Evolutionary conservation across 2,329 filamentous ascomycete genomes (phyloP).

Genomic region (Magnaporthiopsis incrustans): DNA sequence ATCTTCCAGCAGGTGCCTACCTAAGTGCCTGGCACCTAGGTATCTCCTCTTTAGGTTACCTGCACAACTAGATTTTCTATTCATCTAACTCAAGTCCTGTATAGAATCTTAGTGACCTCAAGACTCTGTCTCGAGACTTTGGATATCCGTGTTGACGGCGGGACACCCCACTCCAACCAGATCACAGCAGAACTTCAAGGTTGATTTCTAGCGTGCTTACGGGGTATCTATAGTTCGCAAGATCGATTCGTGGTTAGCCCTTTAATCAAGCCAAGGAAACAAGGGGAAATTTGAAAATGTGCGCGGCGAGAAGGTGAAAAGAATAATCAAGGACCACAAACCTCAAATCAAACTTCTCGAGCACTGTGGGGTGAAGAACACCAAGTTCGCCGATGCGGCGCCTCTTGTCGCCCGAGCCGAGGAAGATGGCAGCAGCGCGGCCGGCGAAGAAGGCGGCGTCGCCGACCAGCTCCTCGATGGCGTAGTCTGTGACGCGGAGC

Average conservation of each 20-base stretch:
- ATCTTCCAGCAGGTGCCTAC: too few relatives aligned
- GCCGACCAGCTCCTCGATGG: constrained; percentile 78
- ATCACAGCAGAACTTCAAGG: constrained; percentile 79
- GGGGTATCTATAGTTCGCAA: constrained; percentile 54
- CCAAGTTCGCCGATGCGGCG: constrained; percentile 81
- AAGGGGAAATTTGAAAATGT: background rate
- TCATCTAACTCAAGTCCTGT: background rate
- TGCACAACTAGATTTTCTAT: background rate
- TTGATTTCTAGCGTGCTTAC: constrained; percentile 94
- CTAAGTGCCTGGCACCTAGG: too few relatives aligned
- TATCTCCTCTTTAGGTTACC: background rate
- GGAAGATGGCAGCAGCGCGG: constrained; percentile 76
- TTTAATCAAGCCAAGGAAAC: background rate
- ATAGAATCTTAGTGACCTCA: background rate
- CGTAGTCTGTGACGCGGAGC: constrained; percentile 81
- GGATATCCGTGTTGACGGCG: background rate
- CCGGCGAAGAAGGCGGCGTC: constrained; percentile 89
- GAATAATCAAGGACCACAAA: constrained; percentile 29
- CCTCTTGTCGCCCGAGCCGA: constrained; percentile 62
- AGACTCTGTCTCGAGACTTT: background rate
- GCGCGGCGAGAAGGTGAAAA: background rate
- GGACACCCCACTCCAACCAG: background rate
- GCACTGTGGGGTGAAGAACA: constrained; percentile 84
- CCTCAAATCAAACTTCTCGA: constrained; percentile 89
- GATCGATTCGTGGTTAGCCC: background rate